Conservation (phyloP, 2,329 filamentous ascomycete genomes). For the Aaosphaeria arxii region DNA sequence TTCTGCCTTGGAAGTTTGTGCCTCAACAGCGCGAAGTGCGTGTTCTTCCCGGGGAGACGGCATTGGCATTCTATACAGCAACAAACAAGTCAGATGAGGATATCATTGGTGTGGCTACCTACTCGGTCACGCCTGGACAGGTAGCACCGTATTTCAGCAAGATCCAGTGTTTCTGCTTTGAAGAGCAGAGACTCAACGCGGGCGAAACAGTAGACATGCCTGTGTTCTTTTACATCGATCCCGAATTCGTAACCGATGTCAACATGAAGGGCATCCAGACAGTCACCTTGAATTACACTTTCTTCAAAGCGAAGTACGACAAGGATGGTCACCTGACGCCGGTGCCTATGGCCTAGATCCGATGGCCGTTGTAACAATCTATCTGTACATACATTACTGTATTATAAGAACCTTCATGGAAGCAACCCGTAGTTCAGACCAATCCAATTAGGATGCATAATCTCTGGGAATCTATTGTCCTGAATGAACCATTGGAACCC, state of each 20-base stretch:
- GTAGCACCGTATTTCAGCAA: conserved; percentile 98
- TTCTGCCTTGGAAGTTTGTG: conserved; percentile 94
- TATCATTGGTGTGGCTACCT: conserved; percentile 97
- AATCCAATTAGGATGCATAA: too few relatives aligned
- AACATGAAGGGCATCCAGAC: conserved; percentile 94
- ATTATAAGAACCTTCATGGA: too few relatives aligned
- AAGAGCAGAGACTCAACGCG: conserved; percentile 87
- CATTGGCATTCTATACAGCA: conserved; percentile 94
- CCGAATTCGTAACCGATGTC: conserved; percentile 86
- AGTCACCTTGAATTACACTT: conserved; percentile 94
- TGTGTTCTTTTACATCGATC: conserved; percentile 98
- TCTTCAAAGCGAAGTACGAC: conserved; percentile 92
- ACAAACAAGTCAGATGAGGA: conserved; percentile 87
- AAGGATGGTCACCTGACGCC: conserved; percentile 70
- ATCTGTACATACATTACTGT: background rate
- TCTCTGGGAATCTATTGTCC: too few relatives aligned
- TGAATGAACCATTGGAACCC: too few relatives aligned
- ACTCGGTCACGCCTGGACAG: conserved; percentile 93
- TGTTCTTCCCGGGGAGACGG: conserved; percentile 93
- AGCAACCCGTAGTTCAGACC: too few relatives aligned
- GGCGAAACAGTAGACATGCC: conserved; percentile 99
- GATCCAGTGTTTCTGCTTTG: conserved; percentile 99
- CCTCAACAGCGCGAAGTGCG: conserved; percentile 96
- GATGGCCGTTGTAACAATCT: background rate
- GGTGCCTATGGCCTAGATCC: conserved; percentile 39